Conservation (phyloP, 2,329 filamentous ascomycete genomes). For the Nannizziopsis barbatae region DNA sequence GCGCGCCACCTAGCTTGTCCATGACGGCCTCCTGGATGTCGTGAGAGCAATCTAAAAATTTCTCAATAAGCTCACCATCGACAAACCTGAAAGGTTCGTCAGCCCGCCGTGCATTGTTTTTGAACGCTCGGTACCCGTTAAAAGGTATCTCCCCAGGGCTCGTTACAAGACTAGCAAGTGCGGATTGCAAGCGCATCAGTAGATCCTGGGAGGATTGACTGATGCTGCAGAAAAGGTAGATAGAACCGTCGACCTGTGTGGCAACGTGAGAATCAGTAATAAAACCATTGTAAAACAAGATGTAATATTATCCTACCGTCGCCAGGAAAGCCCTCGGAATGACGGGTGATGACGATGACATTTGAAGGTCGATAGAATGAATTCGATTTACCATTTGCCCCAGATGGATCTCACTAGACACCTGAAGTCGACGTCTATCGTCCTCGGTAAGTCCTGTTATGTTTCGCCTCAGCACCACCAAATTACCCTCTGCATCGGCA, state of each 20-base stretch:
- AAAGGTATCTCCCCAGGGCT: constrained; percentile 67
- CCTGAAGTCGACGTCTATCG: constrained; percentile 57
- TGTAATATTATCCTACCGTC: constrained; percentile 51
- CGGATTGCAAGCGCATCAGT: constrained; percentile 67
- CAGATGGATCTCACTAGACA: constrained; percentile 70
- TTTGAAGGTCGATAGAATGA: constrained; percentile 57
- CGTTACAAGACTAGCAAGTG: constrained; percentile 54
- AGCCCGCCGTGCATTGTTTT: constrained; percentile 56
- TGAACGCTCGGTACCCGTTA: constrained; percentile 69
- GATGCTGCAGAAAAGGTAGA: constrained; percentile 82
- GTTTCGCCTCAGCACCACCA: constrained; percentile 69
- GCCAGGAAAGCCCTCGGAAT: constrained; percentile 75
- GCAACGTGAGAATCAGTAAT: background rate
- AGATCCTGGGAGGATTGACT: constrained; percentile 61
- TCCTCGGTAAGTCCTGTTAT: constrained; percentile 59
- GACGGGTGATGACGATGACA: constrained; percentile 55
- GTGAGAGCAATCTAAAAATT: constrained; percentile 63
- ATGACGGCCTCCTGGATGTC: constrained; percentile 45
- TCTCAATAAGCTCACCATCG: constrained; percentile 81
- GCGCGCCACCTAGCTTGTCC: constrained; percentile 41
- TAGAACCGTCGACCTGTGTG: constrained; percentile 67
- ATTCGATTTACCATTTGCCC: constrained; percentile 93
- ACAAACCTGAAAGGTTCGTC: constrained; percentile 77
- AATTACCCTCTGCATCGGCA: constrained; percentile 76
- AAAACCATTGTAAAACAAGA: constrained; percentile 5